A percentile compares a stretch with the other conserved stretches of the same genome.
Evolutionary conservation across 768 basidiomycete species (phyloP).

Genomic region (Lactifluus pinguis): DNA sequence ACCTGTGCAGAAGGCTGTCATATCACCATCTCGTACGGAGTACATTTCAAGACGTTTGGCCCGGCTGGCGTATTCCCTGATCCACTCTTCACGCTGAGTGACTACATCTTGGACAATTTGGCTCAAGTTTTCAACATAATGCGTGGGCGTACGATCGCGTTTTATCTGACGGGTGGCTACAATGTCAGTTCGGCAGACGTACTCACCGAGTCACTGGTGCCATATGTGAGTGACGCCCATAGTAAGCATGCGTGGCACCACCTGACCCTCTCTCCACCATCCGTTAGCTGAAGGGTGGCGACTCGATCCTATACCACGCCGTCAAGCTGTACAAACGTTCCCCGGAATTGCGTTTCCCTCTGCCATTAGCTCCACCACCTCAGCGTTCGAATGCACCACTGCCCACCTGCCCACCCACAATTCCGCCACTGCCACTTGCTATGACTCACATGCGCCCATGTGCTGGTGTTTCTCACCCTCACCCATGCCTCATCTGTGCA

Average conservation of each 20-base stretch:
- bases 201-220: constrained; percentile 60
- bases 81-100: constrained; percentile 64
- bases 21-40: constrained; percentile 60
- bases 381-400: too few relatives aligned
- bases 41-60: constrained; percentile 61
- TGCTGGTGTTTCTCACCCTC: too few relatives aligned
- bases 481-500: too few relatives aligned
- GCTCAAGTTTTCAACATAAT: constrained; percentile 64
- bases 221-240: constrained; percentile 42
- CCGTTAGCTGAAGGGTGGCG: constrained; percentile 63
- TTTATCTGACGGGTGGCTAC: constrained; percentile 63
- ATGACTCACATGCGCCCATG: too few relatives aligned
- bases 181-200: constrained; percentile 59
- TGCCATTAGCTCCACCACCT: too few relatives aligned
- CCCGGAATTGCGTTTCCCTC: constrained; percentile 69
- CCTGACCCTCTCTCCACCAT: neutral
- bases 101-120: constrained; percentile 61
- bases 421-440: too few relatives aligned
- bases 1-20: constrained; percentile 56
- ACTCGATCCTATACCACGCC: constrained; percentile 66
- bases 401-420: too few relatives aligned
- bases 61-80: constrained; percentile 42
- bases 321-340: constrained; percentile 66
- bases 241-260: neutral
- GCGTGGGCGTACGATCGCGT: constrained; percentile 63